phyloP scores from a whole-genome alignment of 2,329 filamentous ascomycete genomes.

The Moelleriella libera region DNA sequence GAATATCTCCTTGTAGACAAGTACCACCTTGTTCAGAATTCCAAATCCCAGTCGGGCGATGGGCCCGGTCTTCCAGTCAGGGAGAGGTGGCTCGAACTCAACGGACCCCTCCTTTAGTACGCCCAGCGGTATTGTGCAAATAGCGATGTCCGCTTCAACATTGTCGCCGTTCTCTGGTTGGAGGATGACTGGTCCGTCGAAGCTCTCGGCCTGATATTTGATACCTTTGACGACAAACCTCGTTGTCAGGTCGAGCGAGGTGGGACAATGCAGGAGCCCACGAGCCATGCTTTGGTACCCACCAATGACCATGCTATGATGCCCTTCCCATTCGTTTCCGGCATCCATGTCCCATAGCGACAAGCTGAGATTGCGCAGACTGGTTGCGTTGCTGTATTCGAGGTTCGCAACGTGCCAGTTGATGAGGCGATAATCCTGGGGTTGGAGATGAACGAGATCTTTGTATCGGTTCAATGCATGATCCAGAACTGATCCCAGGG shows the following conservation, averaged over 20 bases:
- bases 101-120: conserved; percentile 76
- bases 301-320: conserved; percentile 84
- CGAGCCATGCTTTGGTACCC: conserved; percentile 91
- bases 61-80: conserved; percentile 68
- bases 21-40: conserved; percentile 84
- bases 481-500: conserved; percentile 82
- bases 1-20: conserved; percentile 80
- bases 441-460: conserved; percentile 63
- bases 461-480: conserved; percentile 83
- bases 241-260: conserved; percentile 62
- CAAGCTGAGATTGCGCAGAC: conserved; percentile 74
- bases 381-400: conserved; percentile 92
- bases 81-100: conserved; percentile 81
- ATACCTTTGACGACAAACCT: conserved; percentile 61
- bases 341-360: conserved; percentile 94
- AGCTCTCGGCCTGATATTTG: conserved; percentile 38
- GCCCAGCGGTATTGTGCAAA: conserved; percentile 80
- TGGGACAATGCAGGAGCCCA: conserved; percentile 66
- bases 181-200: conserved; percentile 39
- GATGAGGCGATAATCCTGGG: conserved; percentile 77
- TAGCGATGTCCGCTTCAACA: conserved; percentile 77
- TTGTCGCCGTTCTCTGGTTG: conserved; percentile 65
- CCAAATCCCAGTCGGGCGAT: conserved; percentile 84
- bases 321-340: conserved; percentile 92
- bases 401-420: conserved; percentile 99